phyloP scores from a whole-genome alignment of 2,329 filamentous ascomycete genomes.

The Zymoseptoria ardabiliae region DNA sequence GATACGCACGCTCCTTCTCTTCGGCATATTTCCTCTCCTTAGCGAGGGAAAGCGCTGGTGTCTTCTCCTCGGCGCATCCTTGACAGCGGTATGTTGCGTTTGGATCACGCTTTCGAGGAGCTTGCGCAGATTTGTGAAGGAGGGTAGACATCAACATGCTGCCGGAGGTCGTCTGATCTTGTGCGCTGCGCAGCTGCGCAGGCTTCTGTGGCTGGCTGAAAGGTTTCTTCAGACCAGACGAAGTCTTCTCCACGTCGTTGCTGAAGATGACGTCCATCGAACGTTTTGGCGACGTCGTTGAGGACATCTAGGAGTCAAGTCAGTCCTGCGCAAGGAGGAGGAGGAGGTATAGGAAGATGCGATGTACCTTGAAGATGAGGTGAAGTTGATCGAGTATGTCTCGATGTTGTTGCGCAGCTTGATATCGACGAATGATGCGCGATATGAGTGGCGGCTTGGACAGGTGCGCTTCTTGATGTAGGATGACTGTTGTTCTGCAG shows the following conservation, averaged over 20 bases:
- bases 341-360: neutral
- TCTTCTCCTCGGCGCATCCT: no score
- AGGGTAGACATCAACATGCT: no score
- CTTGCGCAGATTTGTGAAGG: no score
- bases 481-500: neutral
- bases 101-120: no score
- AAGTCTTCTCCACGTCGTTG: neutral
- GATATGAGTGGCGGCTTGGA: neutral
- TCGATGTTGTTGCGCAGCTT: neutral
- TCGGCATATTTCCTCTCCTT: no score
- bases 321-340: neutral
- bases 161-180: no score
- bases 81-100: no score
- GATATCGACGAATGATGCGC: neutral
- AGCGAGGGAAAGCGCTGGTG: no score
- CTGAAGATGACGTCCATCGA: neutral
- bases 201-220: no score
- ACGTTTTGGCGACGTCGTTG: neutral
- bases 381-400: neutral
- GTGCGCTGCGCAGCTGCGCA: no score
- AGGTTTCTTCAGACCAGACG: no score
- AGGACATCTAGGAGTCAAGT: neutral
- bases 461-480: neutral
- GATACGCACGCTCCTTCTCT: no score
- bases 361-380: neutral